Evolutionary conservation across 305 asterid genomes (phyloP).

Genomic region (Fraxinus floribunda): DNA sequence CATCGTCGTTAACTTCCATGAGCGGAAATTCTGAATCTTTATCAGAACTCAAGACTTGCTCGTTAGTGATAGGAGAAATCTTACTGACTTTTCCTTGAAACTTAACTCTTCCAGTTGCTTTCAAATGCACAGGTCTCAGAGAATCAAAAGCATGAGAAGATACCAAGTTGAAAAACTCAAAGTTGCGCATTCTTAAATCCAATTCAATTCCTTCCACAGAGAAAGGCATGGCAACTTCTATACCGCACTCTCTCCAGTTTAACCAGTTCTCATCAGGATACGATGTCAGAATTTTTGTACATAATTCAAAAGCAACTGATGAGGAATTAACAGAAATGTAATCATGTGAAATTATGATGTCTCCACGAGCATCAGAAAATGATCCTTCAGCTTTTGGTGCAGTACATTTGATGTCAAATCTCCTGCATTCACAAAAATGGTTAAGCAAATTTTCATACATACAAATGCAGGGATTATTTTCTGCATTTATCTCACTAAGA

Average conservation of each 20-base stretch:
- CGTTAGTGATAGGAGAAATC: slow-evolving; percentile 30
- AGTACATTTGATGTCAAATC: slow-evolving; percentile 97
- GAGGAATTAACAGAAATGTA: slow-evolving; percentile 84
- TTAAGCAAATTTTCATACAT: slow-evolving; percentile 27
- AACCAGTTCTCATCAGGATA: slow-evolving; percentile 62
- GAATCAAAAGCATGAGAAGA: slow-evolving; percentile 93
- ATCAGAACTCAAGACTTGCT: slow-evolving; percentile 36
- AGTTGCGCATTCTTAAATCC: slow-evolving; percentile 89
- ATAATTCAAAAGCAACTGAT: slow-evolving; percentile 91
- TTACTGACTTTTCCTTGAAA: slow-evolving; percentile 89
- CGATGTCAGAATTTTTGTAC: slow-evolving; percentile 71
- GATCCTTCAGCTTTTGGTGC: slow-evolving; percentile 99
- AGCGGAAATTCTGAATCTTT: slow-evolving; percentile 31
- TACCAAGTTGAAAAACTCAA: slow-evolving; percentile 85
- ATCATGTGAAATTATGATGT: slow-evolving; percentile 90
- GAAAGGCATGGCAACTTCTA: slow-evolving; percentile 59
- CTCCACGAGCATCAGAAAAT: slow-evolving; percentile 98
- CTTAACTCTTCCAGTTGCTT: slow-evolving; percentile 92
- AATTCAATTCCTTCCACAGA: slow-evolving; percentile 91
- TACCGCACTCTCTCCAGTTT: slow-evolving; percentile 53
- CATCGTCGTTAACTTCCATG: slow-evolving; percentile 37
- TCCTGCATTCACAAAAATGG: slow-evolving; percentile 49
- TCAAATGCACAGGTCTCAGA: slow-evolving; percentile 83
- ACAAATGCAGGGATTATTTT: slow-evolving; percentile 12
- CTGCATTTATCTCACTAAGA: slow-evolving; percentile 13